Percentiles rank a stretch among this genome's conserved stretches.
Conservation (phyloP, 805 yeast species). For the Metschnikowia cubensis region DNA sequence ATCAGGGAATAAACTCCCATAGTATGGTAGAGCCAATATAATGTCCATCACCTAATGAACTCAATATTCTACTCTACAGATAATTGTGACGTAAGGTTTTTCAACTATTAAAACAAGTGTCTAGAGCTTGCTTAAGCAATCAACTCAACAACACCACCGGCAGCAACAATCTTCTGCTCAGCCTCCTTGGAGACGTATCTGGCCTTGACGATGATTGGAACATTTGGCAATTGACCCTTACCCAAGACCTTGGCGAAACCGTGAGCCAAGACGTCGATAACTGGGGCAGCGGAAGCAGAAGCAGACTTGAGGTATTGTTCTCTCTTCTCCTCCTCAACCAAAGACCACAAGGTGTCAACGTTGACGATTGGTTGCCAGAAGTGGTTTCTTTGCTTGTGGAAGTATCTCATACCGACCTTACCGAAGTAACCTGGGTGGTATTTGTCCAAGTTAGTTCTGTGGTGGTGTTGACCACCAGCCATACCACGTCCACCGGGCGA, state of each 20-base stretch:
- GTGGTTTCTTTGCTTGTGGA: constrained; percentile 92
- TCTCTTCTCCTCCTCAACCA: constrained; percentile 89
- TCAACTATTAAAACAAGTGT: constrained; percentile 20
- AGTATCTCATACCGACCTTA: constrained; percentile 99
- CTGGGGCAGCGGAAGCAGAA: constrained; percentile 90
- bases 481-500: constrained; percentile 99
- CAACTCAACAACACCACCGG: constrained; percentile 99
- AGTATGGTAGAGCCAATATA: too few relatives aligned
- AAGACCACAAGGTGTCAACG: constrained; percentile 98
- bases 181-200: constrained; percentile 99
- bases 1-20: too few relatives aligned
- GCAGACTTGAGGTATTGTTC: constrained; percentile 87
- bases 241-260: constrained; percentile 99
- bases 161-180: constrained; percentile 99
- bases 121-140: constrained; percentile 65
- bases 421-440: constrained; percentile 99
- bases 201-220: constrained; percentile 98
- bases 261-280: constrained; percentile 97
- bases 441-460: constrained; percentile 99
- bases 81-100: constrained; percentile 9
- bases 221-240: constrained; percentile 97
- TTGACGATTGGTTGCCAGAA: constrained; percentile 98
- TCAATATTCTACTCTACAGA: neutral
- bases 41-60: too few relatives aligned
- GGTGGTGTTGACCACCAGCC: constrained; percentile 99